Evolutionary conservation across 2,329 filamentous ascomycete genomes (phyloP), one percentile per base, ranked within the genome.

Genomic region (Fusarium cyanostomum): DNA sequence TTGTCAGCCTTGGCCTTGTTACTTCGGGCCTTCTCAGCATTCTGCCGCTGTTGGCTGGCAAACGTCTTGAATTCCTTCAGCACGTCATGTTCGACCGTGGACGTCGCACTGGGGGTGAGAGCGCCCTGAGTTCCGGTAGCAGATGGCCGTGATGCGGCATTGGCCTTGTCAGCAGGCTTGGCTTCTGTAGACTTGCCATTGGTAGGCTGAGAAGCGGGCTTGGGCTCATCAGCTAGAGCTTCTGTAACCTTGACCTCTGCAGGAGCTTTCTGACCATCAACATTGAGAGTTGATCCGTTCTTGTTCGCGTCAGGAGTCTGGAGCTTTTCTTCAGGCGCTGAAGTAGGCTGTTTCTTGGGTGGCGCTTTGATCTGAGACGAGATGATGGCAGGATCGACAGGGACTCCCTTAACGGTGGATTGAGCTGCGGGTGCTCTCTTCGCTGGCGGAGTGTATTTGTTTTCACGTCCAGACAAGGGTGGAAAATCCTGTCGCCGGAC

Each of bases 391-490:
- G 92, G 92, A 73, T 97, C 92, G 46, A 94, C 86, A 12, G 92
- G 92, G 35, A 88, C 91, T 38, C 92, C 90, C 65, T 87, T 84
- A 18, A 94, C 89, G 8, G 89, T 91, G 5, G 92, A 82, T 63
- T 92, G 86, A 24, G 83, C 88, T 28, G 90, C 86, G 15, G 92
- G 92, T 8, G 94, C 90, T 68, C 95, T 88, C 75, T 92, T 87
- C 15, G 92, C 94, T 5, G 95, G 95, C 30, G 95, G 94, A 1
- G 91, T 96, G 75, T 99, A 99, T 76, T 92, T 94, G 77, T 86
- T 86, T 66, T 83, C 80, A 15, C 81, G 78, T 38, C 76, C 78
- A 43, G 79, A 73, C 28, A 96, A 81, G n/a, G 90, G 84, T 7
- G 89, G 86, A 69, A 90, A 90, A 52, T 91, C 89, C 64, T 86